These are phyloP conservation scores for Bretziella fagacearum DNA, from an alignment of 2,329 filamentous ascomycete genomes.

Conservation along the genomic window DNA sequence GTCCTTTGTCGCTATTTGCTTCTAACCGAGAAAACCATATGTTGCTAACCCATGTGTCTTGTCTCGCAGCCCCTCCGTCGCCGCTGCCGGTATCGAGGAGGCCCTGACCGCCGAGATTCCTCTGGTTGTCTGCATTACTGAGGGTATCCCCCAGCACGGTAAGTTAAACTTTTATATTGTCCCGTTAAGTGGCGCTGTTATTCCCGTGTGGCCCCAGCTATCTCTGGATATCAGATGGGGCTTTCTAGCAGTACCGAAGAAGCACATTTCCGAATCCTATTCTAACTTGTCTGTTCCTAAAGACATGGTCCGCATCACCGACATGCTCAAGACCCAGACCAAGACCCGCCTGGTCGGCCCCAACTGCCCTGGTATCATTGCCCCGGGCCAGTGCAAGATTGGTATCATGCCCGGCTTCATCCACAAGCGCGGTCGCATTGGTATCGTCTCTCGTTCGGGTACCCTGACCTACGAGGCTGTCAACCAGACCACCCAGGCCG, in stretches of 20 bases:
- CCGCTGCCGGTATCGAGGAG: conserved; percentile 91
- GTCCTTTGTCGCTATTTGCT: too few relatives aligned
- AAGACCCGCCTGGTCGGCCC: conserved; percentile 95
- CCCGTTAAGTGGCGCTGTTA: too few relatives aligned
- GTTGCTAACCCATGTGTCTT: conserved; percentile 1
- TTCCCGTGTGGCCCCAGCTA: too few relatives aligned
- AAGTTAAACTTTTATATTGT: too few relatives aligned
- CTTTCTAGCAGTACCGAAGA: too few relatives aligned
- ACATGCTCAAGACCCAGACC: conserved; percentile 91
- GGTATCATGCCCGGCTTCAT: conserved; percentile 99
- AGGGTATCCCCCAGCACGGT: conserved; percentile 96
- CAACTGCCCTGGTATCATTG: conserved; percentile 98
- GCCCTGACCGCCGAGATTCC: conserved; percentile 85
- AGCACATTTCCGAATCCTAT: neutral
- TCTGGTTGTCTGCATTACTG: conserved; percentile 91
- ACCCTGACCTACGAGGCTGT: conserved; percentile 99
- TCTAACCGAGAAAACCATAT: neutral
- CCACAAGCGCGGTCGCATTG: conserved; percentile 97
- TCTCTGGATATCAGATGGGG: neutral
- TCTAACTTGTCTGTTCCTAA: neutral
- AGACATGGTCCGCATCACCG: conserved; percentile 99
- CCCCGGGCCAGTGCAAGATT: conserved; percentile 93
- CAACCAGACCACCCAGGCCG: conserved; percentile 96
- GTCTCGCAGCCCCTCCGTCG: conserved; percentile 62
- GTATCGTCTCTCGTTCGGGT: conserved; percentile 94